Conservation (phyloP, 2,329 filamentous ascomycete genomes). For the Thielaviopsis euricoi region DNA sequence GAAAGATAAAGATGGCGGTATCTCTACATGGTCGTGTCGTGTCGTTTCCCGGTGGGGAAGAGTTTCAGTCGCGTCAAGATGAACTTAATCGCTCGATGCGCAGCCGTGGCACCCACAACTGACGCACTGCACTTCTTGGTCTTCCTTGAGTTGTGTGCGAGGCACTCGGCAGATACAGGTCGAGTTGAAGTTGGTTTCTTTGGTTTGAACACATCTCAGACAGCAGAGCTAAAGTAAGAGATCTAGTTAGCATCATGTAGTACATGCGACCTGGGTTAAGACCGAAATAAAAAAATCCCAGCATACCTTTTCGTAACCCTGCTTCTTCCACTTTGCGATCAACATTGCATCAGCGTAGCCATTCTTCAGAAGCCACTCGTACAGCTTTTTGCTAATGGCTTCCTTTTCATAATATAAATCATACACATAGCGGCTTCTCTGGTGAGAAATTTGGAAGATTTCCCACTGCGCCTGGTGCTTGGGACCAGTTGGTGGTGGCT, state of each 20-base stretch:
- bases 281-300: no score
- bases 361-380: slow-evolving; percentile 95
- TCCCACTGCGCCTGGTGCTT: slow-evolving; percentile 93
- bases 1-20: neutral
- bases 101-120: slow-evolving; percentile 90
- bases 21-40: neutral
- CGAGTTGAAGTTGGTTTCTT: slow-evolving; percentile 96
- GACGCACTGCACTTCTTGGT: slow-evolving; percentile 81
- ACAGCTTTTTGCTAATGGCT: slow-evolving; percentile 79
- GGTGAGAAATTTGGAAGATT: slow-evolving; percentile 92
- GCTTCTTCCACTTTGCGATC: slow-evolving; percentile 99
- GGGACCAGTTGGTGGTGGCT: slow-evolving; percentile 59
- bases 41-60: slow-evolving; percentile 1
- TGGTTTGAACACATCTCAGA: slow-evolving; percentile 92
- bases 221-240: slow-evolving; percentile 58
- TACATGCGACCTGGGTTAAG: no score
- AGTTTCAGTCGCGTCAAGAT: neutral
- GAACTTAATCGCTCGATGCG: slow-evolving; percentile 57
- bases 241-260: slow-evolving; percentile 15
- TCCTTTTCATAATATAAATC: slow-evolving; percentile 97
- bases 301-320: slow-evolving; percentile 86
- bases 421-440: slow-evolving; percentile 84
- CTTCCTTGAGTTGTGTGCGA: slow-evolving; percentile 73
- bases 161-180: slow-evolving; percentile 96
- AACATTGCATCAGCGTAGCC: slow-evolving; percentile 86